A percentile compares a stretch with the other conserved stretches of the same genome.
Conservation (phyloP, 129 eudicot genomes). For the Artemisia tridentata region DNA sequence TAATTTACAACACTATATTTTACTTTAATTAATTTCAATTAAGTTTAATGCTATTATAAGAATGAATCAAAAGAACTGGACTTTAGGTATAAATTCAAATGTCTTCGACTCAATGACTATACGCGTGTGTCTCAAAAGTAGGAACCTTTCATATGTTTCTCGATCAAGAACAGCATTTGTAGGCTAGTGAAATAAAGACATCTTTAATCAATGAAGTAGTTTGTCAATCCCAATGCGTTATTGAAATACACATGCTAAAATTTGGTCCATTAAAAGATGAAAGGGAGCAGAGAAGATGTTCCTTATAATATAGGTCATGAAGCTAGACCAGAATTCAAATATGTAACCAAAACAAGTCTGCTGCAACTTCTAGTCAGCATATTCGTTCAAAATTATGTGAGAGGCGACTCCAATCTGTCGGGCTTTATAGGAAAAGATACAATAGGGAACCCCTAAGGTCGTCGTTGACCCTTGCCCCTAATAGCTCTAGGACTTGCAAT, state of each 20-base stretch:
- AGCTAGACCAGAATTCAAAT: neutral
- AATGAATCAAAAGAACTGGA: neutral
- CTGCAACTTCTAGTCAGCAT: neutral
- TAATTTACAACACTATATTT: neutral
- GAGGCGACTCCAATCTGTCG: neutral
- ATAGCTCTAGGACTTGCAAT: neutral
- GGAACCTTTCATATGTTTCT: constrained; percentile 15
- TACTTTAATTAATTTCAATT: neutral
- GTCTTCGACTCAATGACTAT: neutral
- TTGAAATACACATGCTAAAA: neutral
- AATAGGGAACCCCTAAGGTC: neutral
- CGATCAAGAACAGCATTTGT: constrained; percentile 9
- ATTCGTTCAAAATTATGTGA: neutral
- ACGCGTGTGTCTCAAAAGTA: neutral
- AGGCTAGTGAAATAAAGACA: constrained; percentile 15
- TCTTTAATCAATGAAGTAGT: constrained; percentile 19
- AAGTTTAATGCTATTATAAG: constrained; percentile 10
- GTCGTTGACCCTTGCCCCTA: neutral
- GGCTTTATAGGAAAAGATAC: neutral
- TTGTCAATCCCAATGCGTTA: constrained; percentile 23
- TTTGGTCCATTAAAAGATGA: constrained; percentile 18
- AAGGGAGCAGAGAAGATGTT: constrained; percentile 10
- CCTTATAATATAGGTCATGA: constrained; percentile 3
- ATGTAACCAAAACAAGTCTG: constrained; percentile 1
- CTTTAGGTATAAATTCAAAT: neutral